A percentile compares a stretch with the other conserved stretches of the same genome.
Evolutionary conservation across 805 yeast genomes (phyloP).

Genomic region (Lachancea sp.): DNA sequence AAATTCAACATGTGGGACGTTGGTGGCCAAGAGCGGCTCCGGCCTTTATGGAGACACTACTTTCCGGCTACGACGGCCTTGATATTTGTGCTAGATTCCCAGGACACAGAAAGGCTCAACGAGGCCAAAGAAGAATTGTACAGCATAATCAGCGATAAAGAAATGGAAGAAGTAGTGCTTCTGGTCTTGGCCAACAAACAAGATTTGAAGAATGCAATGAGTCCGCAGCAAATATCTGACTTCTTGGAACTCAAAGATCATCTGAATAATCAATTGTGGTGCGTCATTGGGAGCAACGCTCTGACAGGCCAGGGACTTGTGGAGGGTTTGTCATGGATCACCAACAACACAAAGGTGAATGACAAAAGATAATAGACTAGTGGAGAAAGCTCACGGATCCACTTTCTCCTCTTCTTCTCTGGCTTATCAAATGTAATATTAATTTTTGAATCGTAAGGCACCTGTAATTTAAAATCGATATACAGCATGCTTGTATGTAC

Average conservation of each 20-base stretch:
- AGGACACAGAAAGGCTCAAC: slow-evolving; percentile 63
- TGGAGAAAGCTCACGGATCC: not conserved
- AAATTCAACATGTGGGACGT: slow-evolving; percentile 91
- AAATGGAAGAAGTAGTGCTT: slow-evolving; percentile 70
- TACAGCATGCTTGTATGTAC: not conserved
- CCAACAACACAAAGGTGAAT: slow-evolving; percentile 43
- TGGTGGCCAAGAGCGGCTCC: slow-evolving; percentile 89
- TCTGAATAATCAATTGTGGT: slow-evolving; percentile 70
- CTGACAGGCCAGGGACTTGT: slow-evolving; percentile 83
- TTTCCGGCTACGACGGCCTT: slow-evolving; percentile 89
- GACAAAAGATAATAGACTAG: slow-evolving; percentile 2
- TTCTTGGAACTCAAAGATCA: slow-evolving; percentile 54
- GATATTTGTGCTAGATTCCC: slow-evolving; percentile 83
- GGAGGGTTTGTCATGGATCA: slow-evolving; percentile 83
- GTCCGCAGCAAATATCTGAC: slow-evolving; percentile 75
- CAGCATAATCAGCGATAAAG: slow-evolving; percentile 75
- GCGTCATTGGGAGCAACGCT: slow-evolving; percentile 87
- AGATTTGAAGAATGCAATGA: slow-evolving; percentile 64
- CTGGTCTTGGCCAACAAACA: slow-evolving; percentile 87
- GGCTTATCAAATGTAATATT: not conserved
- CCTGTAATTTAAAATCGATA: not conserved
- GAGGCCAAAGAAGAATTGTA: slow-evolving; percentile 74
- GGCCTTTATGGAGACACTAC: slow-evolving; percentile 94
- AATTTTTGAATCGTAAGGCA: not conserved
- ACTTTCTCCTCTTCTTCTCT: not conserved